These are phyloP conservation scores for Exophiala xenobiotica DNA, from an alignment of 2,329 filamentous ascomycete genomes.

Conservation along the genomic window DNA sequence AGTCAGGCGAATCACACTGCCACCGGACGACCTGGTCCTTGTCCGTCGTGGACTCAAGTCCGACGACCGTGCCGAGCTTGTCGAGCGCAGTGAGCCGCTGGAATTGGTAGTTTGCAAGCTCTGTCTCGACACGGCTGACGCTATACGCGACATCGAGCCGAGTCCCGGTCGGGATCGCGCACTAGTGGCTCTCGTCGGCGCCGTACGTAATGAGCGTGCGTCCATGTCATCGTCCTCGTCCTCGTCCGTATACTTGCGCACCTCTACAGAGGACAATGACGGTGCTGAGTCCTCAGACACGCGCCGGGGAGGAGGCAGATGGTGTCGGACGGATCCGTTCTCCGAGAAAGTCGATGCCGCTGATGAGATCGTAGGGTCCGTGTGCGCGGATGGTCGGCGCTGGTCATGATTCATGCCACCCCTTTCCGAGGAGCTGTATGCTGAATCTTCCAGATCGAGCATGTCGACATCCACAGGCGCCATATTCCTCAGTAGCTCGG, in stretches of 20 bases:
- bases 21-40: constrained; percentile 1
- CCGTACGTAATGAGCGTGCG: constrained; percentile 11
- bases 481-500: constrained; percentile 77
- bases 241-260: not conserved
- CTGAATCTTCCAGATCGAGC: constrained; percentile 38
- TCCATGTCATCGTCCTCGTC: constrained; percentile 13
- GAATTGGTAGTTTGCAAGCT: constrained; percentile 3
- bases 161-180: constrained; percentile 8
- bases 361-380: constrained; percentile 11
- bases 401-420: no score
- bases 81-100: constrained; percentile 1
- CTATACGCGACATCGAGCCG: constrained; percentile 15
- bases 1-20: constrained; percentile 20
- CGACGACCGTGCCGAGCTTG: constrained; percentile 1
- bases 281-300: constrained; percentile 28
- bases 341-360: constrained; percentile 19
- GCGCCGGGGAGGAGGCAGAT: constrained; percentile 17
- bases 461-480: constrained; percentile 58
- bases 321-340: constrained; percentile 20
- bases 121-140: constrained; percentile 19
- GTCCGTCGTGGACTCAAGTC: not conserved
- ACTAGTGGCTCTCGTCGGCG: constrained; percentile 10
- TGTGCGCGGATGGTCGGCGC: no score
- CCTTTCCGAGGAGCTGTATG: no score
- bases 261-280: constrained; percentile 21